phyloP scores from a whole-genome alignment of 768 basidiomycete species.

The Phlebiopsis gigantea region DNA sequence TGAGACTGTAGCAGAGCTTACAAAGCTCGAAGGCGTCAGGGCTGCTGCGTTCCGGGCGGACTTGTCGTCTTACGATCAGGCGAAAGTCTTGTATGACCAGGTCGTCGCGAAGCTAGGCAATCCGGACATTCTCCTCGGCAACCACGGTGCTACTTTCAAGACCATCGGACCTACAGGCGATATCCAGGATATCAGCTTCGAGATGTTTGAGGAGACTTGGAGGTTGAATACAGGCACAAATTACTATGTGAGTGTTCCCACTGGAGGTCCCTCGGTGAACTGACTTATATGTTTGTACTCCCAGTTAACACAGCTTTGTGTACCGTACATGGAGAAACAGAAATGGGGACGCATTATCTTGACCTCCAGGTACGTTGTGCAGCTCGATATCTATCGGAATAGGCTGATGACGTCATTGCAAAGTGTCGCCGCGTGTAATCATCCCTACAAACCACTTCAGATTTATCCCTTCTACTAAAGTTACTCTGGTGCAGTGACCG shows the following conservation, averaged over 20 bases:
- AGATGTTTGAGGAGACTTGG: conserved; percentile 43
- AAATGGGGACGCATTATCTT: conserved; percentile 48
- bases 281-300: neutral
- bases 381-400: neutral
- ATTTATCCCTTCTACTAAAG: neutral
- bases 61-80: conserved; percentile 38
- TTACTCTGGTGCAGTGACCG: conserved; percentile 29
- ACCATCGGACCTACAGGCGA: conserved; percentile 40
- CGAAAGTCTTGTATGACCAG: conserved; percentile 36
- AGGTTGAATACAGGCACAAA: conserved; percentile 41
- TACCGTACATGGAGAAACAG: conserved; percentile 45
- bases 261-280: neutral
- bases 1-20: conserved; percentile 34
- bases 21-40: conserved; percentile 27
- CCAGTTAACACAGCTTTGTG: conserved; percentile 47
- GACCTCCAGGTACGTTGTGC: conserved; percentile 39
- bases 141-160: conserved; percentile 39
- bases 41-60: conserved; percentile 45
- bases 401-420: neutral
- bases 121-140: conserved; percentile 48
- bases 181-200: conserved; percentile 38
- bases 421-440: conserved; percentile 43
- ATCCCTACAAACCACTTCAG: no score
- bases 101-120: conserved; percentile 41
- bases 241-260: conserved; percentile 35